Evolutionary conservation across 2,329 filamentous ascomycete genomes (phyloP).

Genomic region (Rugonectria rugulosa): DNA sequence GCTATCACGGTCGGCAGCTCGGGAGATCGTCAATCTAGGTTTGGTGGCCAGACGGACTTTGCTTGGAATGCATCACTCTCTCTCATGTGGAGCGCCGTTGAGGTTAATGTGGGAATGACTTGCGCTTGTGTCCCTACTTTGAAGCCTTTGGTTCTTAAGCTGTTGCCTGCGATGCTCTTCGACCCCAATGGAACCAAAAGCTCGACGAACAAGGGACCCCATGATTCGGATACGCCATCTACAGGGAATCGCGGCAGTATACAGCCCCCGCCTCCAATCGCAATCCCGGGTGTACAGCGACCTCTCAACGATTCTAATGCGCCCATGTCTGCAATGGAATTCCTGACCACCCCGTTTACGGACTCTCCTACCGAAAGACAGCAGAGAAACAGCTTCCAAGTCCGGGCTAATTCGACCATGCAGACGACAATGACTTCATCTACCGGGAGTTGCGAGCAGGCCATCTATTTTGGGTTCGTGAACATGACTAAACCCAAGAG

Average conservation of each 20-base stretch:
- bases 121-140: conserved; percentile 92
- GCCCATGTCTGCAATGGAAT: conserved; percentile 52
- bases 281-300: conserved; percentile 23
- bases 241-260: conserved; percentile 34
- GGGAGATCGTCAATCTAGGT: conserved; percentile 50
- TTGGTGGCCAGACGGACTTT: conserved; percentile 62
- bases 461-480: conserved; percentile 78
- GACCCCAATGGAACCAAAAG: conserved; percentile 55
- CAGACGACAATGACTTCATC: conserved; percentile 47
- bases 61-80: conserved; percentile 81
- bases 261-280: conserved; percentile 35
- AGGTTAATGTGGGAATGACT: conserved; percentile 89
- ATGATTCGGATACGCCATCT: conserved; percentile 41
- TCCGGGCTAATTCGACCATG: conserved; percentile 41
- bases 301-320: conserved; percentile 37
- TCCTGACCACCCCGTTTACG: conserved; percentile 54
- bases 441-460: conserved; percentile 48
- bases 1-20: conserved; percentile 59
- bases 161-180: conserved; percentile 64
- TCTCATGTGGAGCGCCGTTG: conserved; percentile 93
- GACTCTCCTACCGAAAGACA: conserved; percentile 22
- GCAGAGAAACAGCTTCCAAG: conserved; percentile 15
- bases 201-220: conserved; percentile 39
- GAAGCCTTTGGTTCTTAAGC: conserved; percentile 80
- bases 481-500: conserved; percentile 74